Base-by-base conservation (phyloP, 2,329 filamentous ascomycete species). In the Sarocladium strictum region DNA sequence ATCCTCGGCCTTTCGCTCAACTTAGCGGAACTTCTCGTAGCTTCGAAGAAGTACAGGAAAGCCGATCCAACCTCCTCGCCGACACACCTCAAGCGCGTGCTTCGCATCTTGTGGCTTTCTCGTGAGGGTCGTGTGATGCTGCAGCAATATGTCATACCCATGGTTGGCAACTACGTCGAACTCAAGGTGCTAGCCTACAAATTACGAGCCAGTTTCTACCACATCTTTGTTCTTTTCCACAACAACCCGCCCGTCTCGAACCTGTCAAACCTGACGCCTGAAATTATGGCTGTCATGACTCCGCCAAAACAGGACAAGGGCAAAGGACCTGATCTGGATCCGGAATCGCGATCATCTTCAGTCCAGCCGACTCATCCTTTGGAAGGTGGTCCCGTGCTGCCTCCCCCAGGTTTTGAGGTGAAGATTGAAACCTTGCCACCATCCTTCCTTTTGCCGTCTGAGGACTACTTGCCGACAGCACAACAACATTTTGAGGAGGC, bases 171-270 rank as follows among this genome's bases (percentile, higher is more conserved):
- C 64, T 90, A 85, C 71, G 84, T 77, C 64, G 92, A 96, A 68
- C 83, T 96, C 55, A 92, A 91, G 65, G 92, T 97, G 43, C 79
- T 99, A 59, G 86, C 89, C 19, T 90, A 90, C 67, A 99, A 97
- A 71, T 79, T 99, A 14, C 86, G 90, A 57, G 94, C 94, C 15
- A 96, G 90, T 19, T 96, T 97, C 67, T 94, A 95, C 63, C 93
- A 99, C 72, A 90, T 99, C 60, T 96, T 96, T 68, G 94, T 96
- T 54, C 80, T 97, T 12, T 97, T 97, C 66, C 90, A 97, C 74
- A 97, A 97, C 70, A 84, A 90, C 53, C 93, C 93, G 0, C 79
- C 87, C 0, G 81, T 96, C 55, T 86, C 85, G 43, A 75, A 78
- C 33, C 78, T 83, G 64, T 78, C 78, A 19, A 73, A 80, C 56